Conservation (phyloP, 2,329 filamentous ascomycete genomes). For the Colletotrichum magnum region DNA sequence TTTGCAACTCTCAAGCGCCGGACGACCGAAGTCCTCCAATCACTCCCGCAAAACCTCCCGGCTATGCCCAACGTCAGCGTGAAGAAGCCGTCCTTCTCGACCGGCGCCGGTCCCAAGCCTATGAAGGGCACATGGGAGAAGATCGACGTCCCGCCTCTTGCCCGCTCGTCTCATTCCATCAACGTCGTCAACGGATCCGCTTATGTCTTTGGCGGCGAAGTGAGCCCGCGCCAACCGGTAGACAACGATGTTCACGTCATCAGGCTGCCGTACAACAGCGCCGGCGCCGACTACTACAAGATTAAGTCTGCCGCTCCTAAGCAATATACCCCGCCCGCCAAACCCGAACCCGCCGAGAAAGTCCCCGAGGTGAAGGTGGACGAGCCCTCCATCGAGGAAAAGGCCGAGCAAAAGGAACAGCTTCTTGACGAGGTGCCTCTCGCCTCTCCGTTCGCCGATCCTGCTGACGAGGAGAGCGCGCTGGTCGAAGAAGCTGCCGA, state of each 20-base stretch:
- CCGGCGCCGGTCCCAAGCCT: constrained; percentile 43
- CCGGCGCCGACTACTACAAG: constrained; percentile 71
- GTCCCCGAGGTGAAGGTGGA: constrained; percentile 32
- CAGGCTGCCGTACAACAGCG: constrained; percentile 70
- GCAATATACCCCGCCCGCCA: constrained; percentile 40
- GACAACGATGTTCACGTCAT: constrained; percentile 82
- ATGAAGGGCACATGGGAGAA: constrained; percentile 74
- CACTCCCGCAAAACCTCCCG: constrained; percentile 63
- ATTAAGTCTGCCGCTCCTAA: constrained; percentile 64
- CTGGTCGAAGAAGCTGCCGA: constrained; percentile 14
- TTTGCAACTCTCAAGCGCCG: constrained; percentile 69
- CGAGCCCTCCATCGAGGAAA: constrained; percentile 40
- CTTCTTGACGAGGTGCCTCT: constrained; percentile 60
- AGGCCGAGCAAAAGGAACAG: constrained; percentile 49
- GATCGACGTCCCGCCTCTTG: constrained; percentile 68
- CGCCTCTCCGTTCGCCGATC: constrained; percentile 47
- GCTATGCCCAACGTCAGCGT: constrained; percentile 47
- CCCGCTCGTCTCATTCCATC: constrained; percentile 81
- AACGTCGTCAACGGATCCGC: constrained; percentile 69
- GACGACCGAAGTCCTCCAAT: constrained; percentile 66
- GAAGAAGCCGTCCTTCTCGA: constrained; percentile 40
- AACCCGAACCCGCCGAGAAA: constrained; percentile 27
- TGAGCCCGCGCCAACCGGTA: constrained; percentile 74
- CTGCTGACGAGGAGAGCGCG: constrained; percentile 42
- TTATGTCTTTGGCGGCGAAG: constrained; percentile 85